A percentile compares a stretch with the other conserved stretches of the same genome.
These are phyloP conservation scores for Picochlorum sp. DNA, from an alignment of 139 green algal genomes.

Conservation along the genomic window DNA sequence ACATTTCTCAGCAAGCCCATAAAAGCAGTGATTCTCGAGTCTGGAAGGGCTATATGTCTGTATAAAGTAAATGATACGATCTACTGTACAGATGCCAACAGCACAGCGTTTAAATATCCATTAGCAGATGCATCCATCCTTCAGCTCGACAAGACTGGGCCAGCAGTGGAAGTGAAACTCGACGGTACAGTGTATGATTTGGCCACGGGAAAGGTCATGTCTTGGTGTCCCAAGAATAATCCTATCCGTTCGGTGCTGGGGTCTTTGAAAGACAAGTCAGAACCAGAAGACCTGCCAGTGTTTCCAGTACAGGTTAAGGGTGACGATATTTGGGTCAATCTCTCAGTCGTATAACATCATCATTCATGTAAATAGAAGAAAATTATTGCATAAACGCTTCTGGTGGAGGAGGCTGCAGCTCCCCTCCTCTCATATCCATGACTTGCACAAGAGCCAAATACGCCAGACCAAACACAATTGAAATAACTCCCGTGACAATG, in stretches of 20 bases:
- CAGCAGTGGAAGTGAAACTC: conserved; percentile 50
- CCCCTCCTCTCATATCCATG: conserved; percentile 31
- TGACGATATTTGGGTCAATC: conserved; percentile 24
- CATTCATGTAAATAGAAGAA: conserved; percentile 4
- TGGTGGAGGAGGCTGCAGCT: conserved; percentile 39
- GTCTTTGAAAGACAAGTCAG: conserved; percentile 31
- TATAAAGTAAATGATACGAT: conserved; percentile 23
- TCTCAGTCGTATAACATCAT: conserved; percentile 4
- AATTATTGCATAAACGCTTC: conserved; percentile 26
- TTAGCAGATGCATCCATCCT: conserved; percentile 42
- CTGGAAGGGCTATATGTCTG: conserved; percentile 35
- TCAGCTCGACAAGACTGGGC: conserved; percentile 17
- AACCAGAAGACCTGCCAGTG: conserved; percentile 22
- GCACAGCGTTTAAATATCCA: conserved; percentile 55
- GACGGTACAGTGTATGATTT: conserved; percentile 70
- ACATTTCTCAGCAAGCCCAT: conserved; percentile 29
- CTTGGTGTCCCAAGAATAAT: conserved; percentile 55
- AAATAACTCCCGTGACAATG: conserved; percentile 42
- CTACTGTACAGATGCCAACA: conserved; percentile 53
- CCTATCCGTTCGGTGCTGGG: conserved; percentile 33
- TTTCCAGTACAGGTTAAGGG: conserved; percentile 12
- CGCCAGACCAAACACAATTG: conserved; percentile 39
- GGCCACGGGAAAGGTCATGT: conserved; percentile 51
- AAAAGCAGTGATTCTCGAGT: conserved; percentile 37
- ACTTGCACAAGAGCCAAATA: conserved; percentile 31